A percentile compares a stretch with the other conserved stretches of the same genome.
phyloP scores from a whole-genome alignment of 768 basidiomycete genomes.

The Rubroboletus satanas region DNA sequence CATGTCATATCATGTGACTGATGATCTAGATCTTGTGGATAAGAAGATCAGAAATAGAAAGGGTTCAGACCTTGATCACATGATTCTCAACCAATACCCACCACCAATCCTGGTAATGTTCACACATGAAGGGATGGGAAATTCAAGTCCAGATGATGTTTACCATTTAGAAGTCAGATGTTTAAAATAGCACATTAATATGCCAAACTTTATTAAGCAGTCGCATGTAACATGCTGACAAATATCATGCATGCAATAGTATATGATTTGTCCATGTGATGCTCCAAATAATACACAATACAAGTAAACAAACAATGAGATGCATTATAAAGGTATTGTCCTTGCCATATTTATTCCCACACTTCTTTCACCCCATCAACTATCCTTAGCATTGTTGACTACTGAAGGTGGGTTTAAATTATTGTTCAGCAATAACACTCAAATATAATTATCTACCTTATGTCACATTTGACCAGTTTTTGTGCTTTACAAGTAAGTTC shows the following conservation, averaged over 20 bases:
- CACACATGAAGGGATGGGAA: background rate
- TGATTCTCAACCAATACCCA: too few species aligned
- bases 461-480: background rate
- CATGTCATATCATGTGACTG: too few species aligned
- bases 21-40: too few species aligned
- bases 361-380: background rate
- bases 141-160: background rate
- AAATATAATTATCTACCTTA: background rate
- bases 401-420: background rate
- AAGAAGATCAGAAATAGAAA: too few species aligned
- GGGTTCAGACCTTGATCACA: too few species aligned
- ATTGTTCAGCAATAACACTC: background rate
- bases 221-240: background rate
- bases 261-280: background rate
- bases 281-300: slow-evolving; percentile 12
- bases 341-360: background rate
- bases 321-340: background rate
- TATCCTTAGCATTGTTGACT: background rate
- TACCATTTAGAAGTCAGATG: background rate
- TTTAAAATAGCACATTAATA: background rate
- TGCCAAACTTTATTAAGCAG: background rate
- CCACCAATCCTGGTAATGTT: too few species aligned
- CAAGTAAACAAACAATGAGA: slow-evolving; percentile 10
- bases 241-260: background rate
- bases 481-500: background rate